Evolutionary conservation across 2,329 filamentous ascomycete genomes (phyloP), one percentile per base, ranked within the genome.

Genomic region (Fusarium coffeatum): DNA sequence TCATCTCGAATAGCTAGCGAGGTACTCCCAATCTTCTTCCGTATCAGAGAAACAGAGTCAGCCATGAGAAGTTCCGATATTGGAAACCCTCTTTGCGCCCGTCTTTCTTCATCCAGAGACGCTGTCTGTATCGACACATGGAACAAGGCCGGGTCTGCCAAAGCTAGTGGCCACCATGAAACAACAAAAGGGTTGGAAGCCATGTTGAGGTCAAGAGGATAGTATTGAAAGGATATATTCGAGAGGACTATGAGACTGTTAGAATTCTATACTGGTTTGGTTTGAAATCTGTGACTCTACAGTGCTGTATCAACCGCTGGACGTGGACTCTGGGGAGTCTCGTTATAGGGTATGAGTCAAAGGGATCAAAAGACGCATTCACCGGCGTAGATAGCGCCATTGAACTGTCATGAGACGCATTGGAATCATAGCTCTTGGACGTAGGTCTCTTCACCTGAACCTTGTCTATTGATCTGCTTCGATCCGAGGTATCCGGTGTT

Each of bases 71-170:
- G 72, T 30, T 87, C 85, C 0, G 87, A 89, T 6, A 79, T 80
- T 13, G 78, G 80, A 59, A 88, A 88, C 0, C 87, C 86, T 56
- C 80, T 86, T 55, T 83, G 83, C 2, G 85, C 85, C 15, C 80
- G 70, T 13, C 85, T 64, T 69, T 89, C 87, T 30, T 87, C 82
- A 60, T 89, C 86, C 0, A 88, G 81, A 40, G 81, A 88, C 42
- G 87, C 87, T 8, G 87, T 88, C 71, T 88, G 87, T 15, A 89
- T 78, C 4, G 86, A 88, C 25, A 89, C 86, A 67, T 89, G 86
- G 56, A 89, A 89, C 2, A 89, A 70, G 7, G 85, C 85, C 0
- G 87, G 85, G 58, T 89, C 87, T 1, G 80, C 82, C 1, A 89
- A 79, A 1, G 87, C 86, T 2, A 86, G 78, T 1, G 87, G 87